These are phyloP conservation scores for Aspergillus wentii DNA, from an alignment of 495 filamentous ascomycete species.

Conservation along the genomic window DNA sequence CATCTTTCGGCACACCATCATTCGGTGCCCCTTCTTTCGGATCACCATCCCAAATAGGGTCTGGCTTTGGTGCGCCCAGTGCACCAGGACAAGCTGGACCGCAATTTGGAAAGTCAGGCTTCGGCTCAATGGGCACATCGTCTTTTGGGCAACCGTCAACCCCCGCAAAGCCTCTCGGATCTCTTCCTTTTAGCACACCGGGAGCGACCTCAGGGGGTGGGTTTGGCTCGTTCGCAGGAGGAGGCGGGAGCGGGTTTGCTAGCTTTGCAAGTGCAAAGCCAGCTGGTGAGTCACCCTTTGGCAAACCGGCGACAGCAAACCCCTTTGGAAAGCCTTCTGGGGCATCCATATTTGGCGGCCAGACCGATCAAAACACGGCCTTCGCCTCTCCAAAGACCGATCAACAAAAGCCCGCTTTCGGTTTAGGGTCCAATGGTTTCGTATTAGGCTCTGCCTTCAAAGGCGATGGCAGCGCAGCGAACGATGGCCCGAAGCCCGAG, in stretches of 20 bases:
- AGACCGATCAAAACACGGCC: constrained; percentile 19
- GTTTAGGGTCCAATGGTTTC: constrained; percentile 52
- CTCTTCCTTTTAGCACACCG: constrained; percentile 20
- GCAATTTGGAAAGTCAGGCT: constrained; percentile 36
- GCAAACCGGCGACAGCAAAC: constrained; percentile 9
- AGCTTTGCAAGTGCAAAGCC: constrained; percentile 22
- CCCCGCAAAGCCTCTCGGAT: constrained; percentile 21
- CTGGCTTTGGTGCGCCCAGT: constrained; percentile 24
- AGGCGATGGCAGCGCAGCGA: constrained; percentile 58
- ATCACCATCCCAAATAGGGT: constrained; percentile 22
- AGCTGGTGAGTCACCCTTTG: constrained; percentile 11
- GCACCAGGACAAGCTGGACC: constrained; percentile 19
- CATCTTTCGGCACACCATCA: constrained; percentile 28
- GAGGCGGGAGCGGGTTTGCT: constrained; percentile 25
- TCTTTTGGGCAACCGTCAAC: constrained; percentile 36
- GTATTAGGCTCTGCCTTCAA: constrained; percentile 78
- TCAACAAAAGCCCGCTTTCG: constrained; percentile 44
- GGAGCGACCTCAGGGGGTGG: constrained; percentile 26
- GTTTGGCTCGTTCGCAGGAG: constrained; percentile 31
- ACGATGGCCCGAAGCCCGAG: constrained; percentile 51
- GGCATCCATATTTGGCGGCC: constrained; percentile 23
- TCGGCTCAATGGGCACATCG: constrained; percentile 41
- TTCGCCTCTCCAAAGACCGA: constrained; percentile 35
- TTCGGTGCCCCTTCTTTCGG: constrained; percentile 17
- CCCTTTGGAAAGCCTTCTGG: constrained; percentile 15